A percentile compares a stretch with the other conserved stretches of the same genome.
Conservation (phyloP, 2,329 filamentous ascomycete species). For the Epichloe festucae region DNA sequence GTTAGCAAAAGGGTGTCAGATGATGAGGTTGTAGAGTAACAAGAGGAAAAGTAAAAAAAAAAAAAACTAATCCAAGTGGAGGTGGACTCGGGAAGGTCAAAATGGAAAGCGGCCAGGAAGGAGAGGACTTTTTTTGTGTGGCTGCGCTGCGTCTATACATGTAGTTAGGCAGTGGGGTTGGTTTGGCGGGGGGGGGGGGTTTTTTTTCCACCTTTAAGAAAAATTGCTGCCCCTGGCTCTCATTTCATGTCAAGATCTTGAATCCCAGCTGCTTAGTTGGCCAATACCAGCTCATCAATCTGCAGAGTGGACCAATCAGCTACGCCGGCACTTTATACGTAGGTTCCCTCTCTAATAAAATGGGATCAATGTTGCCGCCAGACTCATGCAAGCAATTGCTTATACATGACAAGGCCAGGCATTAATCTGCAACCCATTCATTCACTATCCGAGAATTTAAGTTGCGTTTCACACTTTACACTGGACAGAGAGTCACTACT, state of each 20-base stretch:
- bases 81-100: neutral
- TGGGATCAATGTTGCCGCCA: too few relatives aligned
- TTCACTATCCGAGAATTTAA: too few relatives aligned
- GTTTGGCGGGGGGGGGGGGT: neutral
- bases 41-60: neutral
- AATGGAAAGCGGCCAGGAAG: conserved; percentile 1
- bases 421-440: too few relatives aligned
- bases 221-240: neutral
- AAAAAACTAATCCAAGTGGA: neutral
- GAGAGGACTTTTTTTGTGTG: neutral
- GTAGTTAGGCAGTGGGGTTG: neutral
- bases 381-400: too few relatives aligned
- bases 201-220: neutral
- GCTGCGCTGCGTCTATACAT: neutral
- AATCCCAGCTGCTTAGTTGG: neutral
- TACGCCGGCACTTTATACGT: too few relatives aligned
- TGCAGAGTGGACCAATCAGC: too few relatives aligned
- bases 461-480: too few relatives aligned
- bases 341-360: too few relatives aligned
- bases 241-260: neutral
- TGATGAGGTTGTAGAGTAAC: conserved; percentile 6
- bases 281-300: neutral
- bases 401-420: too few relatives aligned
- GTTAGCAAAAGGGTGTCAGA: conserved; percentile 8
- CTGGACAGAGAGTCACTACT: too few relatives aligned